These are phyloP conservation scores for Umbilicus rupestris DNA, from an alignment of 164 flowering plant species.

Conservation along the genomic window DNA sequence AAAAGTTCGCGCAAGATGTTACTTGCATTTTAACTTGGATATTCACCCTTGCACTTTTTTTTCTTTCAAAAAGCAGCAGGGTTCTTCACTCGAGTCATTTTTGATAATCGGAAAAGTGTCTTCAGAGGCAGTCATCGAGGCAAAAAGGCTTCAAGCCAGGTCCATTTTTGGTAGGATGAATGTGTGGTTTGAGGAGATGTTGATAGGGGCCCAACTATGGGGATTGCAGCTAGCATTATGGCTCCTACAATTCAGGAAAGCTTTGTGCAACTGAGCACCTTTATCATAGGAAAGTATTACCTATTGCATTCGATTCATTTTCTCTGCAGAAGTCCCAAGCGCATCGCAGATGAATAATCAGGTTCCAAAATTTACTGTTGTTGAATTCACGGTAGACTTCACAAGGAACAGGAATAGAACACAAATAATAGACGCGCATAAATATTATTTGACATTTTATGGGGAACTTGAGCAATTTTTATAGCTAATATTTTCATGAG, in stretches of 20 bases:
- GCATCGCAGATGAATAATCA: neutral
- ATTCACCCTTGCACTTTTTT: neutral
- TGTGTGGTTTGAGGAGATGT: slow-evolving; percentile 48
- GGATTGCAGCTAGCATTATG: slow-evolving; percentile 64
- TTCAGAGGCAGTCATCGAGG: slow-evolving; percentile 66
- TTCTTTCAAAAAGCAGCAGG: slow-evolving; percentile 44
- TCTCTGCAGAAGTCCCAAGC: neutral
- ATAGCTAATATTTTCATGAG: too few relatives aligned
- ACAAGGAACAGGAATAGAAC: neutral
- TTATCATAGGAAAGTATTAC: neutral
- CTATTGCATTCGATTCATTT: neutral
- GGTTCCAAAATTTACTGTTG: neutral
- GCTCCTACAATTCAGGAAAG: slow-evolving; percentile 54
- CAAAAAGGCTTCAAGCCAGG: slow-evolving; percentile 38
- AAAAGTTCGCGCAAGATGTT: neutral
- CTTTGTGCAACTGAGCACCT: slow-evolving; percentile 19
- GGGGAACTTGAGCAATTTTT: neutral
- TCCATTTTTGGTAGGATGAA: slow-evolving; percentile 36
- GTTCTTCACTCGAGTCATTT: slow-evolving; percentile 69
- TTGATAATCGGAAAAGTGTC: slow-evolving; percentile 78
- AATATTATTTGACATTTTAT: neutral
- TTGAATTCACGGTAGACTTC: neutral
- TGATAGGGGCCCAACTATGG: slow-evolving; percentile 51
- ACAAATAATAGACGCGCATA: neutral
- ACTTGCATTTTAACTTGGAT: neutral